Evolutionary conservation across 2,329 filamentous ascomycete genomes (phyloP).

Genomic region (Microsporum audouinii): DNA sequence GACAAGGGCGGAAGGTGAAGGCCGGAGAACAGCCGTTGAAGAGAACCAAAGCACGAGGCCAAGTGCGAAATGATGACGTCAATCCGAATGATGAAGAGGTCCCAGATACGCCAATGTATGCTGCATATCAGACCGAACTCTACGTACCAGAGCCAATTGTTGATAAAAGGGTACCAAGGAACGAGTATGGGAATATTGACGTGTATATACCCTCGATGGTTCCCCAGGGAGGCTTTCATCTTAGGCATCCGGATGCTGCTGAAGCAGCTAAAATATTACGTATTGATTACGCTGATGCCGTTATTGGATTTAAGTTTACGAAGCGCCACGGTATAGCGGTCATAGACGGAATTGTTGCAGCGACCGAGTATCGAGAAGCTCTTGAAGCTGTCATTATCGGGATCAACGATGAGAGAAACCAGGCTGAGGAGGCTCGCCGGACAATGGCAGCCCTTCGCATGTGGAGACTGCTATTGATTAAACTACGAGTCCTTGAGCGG

Average conservation of each 20-base stretch:
- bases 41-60: slow-evolving; percentile 39
- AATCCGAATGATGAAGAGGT: slow-evolving; percentile 35
- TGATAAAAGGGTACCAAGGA: slow-evolving; percentile 55
- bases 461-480: slow-evolving; percentile 51
- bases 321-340: slow-evolving; percentile 79
- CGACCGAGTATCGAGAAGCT: slow-evolving; percentile 59
- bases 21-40: slow-evolving; percentile 72
- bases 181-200: slow-evolving; percentile 52
- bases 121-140: slow-evolving; percentile 51
- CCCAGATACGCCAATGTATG: slow-evolving; percentile 49
- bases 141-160: slow-evolving; percentile 69
- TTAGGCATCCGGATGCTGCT: slow-evolving; percentile 48
- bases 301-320: slow-evolving; percentile 81
- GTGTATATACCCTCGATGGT: slow-evolving; percentile 55
- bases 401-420: slow-evolving; percentile 53
- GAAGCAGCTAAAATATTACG: slow-evolving; percentile 64
- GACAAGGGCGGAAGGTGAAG: slow-evolving; percentile 68
- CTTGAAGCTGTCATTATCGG: slow-evolving; percentile 57
- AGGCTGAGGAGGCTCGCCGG: slow-evolving; percentile 48
- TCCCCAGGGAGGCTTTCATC: slow-evolving; percentile 47
- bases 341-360: slow-evolving; percentile 64
- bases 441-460: slow-evolving; percentile 41
- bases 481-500: slow-evolving; percentile 58
- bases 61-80: slow-evolving; percentile 22
- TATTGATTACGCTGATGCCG: slow-evolving; percentile 77